phyloP scores from a whole-genome alignment of 1,139 yeast genomes.

The Candida dubliniensis region DNA sequence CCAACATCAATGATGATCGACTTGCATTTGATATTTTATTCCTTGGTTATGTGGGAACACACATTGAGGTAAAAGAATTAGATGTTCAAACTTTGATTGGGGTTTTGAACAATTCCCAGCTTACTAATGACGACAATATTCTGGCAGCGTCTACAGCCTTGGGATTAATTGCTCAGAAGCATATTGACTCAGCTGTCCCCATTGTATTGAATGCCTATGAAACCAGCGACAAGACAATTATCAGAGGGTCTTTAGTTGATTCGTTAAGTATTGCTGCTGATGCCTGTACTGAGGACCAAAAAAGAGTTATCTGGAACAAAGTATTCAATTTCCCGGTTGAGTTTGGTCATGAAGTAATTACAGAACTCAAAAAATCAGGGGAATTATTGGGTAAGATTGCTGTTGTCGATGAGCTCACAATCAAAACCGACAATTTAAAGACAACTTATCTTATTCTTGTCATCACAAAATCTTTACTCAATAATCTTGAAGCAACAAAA shows the following conservation, averaged over 20 bases:
- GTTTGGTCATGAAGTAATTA: conserved; percentile 14
- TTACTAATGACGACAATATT: conserved; percentile 39
- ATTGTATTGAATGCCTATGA: conserved; percentile 10
- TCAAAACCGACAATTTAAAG: conserved; percentile 18
- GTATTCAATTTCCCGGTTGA: conserved; percentile 20
- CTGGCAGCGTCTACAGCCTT: conserved; percentile 53
- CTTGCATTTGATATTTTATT: conserved; percentile 36
- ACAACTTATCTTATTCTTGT: conserved; percentile 33
- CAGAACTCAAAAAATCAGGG: conserved; percentile 32
- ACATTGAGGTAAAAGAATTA: conserved; percentile 9
- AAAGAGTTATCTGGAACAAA: conserved; percentile 16
- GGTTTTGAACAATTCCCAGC: conserved; percentile 9
- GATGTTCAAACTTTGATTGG: conserved; percentile 9
- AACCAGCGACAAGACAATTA: conserved; percentile 19
- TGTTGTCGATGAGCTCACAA: conserved; percentile 17
- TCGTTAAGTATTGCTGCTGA: conserved; percentile 25
- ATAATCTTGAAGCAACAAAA: conserved; percentile 17
- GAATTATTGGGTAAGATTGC: conserved; percentile 31
- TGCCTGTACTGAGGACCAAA: conserved; percentile 12
- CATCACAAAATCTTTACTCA: conserved; percentile 34
- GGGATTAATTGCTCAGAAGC: conserved; percentile 39
- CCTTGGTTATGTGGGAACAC: conserved; percentile 46
- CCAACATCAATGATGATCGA: conserved; percentile 16
- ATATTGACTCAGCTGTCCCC: conserved; percentile 7
- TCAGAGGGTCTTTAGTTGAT: conserved; percentile 31